Evolutionary conservation across 257 asterid genomes (phyloP).

Genomic region (Solanum habrochaites): DNA sequence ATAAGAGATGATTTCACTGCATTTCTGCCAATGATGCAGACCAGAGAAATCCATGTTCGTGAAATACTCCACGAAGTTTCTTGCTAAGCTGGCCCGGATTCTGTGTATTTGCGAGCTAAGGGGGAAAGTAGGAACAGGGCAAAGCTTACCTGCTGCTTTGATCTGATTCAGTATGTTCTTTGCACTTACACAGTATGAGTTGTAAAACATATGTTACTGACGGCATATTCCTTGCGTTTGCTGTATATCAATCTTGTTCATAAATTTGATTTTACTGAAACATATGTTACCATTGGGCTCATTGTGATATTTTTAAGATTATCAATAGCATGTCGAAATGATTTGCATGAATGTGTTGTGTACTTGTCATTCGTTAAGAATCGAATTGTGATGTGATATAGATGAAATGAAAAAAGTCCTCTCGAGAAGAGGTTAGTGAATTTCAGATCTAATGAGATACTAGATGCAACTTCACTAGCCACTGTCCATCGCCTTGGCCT

Average conservation of each 20-base stretch:
- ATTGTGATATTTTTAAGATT: not conserved
- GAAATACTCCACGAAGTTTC: conserved; percentile 72
- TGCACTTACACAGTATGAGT: not conserved
- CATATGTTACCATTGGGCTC: not conserved
- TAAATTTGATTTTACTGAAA: not conserved
- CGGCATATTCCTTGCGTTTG: conserved; percentile 1
- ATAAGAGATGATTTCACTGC: conserved; percentile 53
- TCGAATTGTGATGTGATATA: not conserved
- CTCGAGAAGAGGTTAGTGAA: no score
- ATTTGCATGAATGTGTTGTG: not conserved
- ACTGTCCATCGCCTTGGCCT: no score
- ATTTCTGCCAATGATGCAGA: conserved; percentile 64
- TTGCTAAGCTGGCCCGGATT: conserved; percentile 87
- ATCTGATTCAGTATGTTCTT: not conserved
- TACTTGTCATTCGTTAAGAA: not conserved
- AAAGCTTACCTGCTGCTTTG: not conserved
- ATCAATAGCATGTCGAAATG: not conserved
- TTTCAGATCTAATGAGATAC: no score
- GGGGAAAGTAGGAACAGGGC: not conserved
- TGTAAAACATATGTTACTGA: not conserved
- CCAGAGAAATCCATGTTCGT: conserved; percentile 47
- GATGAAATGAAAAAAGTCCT: not conserved
- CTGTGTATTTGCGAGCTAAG: conserved; percentile 10
- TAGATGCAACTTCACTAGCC: no score
- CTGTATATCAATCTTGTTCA: not conserved